phyloP scores from a whole-genome alignment of 805 yeast species.

The Zygosaccharomyces bailii region DNA sequence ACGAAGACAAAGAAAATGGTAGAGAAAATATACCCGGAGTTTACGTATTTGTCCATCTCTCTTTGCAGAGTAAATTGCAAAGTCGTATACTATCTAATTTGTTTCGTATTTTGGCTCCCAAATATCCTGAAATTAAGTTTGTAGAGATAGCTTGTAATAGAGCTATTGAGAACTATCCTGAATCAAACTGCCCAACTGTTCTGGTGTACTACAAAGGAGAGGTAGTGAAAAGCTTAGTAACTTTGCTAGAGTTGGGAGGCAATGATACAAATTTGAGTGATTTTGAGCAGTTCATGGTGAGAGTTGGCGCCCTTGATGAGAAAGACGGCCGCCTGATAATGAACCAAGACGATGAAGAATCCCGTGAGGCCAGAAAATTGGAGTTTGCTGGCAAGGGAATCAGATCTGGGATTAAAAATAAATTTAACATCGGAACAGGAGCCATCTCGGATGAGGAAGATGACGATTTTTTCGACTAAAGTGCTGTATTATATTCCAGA shows the following conservation, averaged over 20 bases:
- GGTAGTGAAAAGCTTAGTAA: constrained; percentile 75
- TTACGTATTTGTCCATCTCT: constrained; percentile 74
- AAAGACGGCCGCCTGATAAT: constrained; percentile 63
- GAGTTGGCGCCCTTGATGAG: constrained; percentile 59
- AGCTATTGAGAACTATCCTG: constrained; percentile 92
- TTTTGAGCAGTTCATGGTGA: constrained; percentile 68
- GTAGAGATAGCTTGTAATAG: constrained; percentile 88
- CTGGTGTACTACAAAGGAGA: constrained; percentile 75
- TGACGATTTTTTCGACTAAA: constrained; percentile 48
- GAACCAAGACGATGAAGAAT: constrained; percentile 59
- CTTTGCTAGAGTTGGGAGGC: constrained; percentile 81
- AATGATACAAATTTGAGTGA: constrained; percentile 66
- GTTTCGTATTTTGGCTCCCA: constrained; percentile 55
- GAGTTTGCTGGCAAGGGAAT: constrained; percentile 58
- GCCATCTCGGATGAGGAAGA: constrained; percentile 41
- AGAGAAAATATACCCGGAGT: constrained; percentile 33
- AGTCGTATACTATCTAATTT: constrained; percentile 65
- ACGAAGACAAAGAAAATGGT: background rate
- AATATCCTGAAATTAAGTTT: constrained; percentile 79
- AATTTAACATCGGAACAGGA: constrained; percentile 35
- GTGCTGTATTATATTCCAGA: background rate
- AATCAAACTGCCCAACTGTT: constrained; percentile 84
- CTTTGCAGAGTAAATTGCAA: constrained; percentile 65
- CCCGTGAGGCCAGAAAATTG: constrained; percentile 49
- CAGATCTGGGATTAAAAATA: constrained; percentile 38